Conservation (phyloP, 306 rosid genomes). For the Prosopis cineraria region DNA sequence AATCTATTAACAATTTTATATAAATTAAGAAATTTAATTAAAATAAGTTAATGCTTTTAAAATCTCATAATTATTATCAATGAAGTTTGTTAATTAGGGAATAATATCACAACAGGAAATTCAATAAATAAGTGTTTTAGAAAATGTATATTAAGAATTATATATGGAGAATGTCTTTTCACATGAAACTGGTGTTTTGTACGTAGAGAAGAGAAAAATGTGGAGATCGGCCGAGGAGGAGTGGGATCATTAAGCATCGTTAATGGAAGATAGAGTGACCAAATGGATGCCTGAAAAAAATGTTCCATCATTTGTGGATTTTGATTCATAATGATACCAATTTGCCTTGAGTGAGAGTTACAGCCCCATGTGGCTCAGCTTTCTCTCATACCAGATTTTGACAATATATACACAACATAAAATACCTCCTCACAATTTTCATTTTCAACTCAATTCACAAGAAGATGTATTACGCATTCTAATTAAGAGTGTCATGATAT, state of each 20-base stretch:
- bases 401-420: neutral
- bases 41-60: no score
- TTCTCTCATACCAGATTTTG: neutral
- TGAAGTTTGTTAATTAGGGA: no score
- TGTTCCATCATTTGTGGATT: neutral
- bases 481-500: neutral
- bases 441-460: neutral
- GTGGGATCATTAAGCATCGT: neutral
- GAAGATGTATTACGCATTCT: neutral
- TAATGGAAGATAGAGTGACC: neutral
- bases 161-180: no score
- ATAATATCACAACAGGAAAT: no score
- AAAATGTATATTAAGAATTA: no score
- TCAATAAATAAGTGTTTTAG: no score
- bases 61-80: no score
- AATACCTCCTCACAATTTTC: neutral
- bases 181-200: no score
- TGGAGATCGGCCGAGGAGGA: neutral
- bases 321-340: neutral
- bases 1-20: no score
- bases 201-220: neutral
- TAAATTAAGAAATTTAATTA: no score
- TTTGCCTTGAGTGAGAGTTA: neutral
- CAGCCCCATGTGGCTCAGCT: neutral
- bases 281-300: neutral